These are phyloP conservation scores for Dactylonectria estremocensis DNA, from an alignment of 2,329 filamentous ascomycete species.

Conservation along the genomic window DNA sequence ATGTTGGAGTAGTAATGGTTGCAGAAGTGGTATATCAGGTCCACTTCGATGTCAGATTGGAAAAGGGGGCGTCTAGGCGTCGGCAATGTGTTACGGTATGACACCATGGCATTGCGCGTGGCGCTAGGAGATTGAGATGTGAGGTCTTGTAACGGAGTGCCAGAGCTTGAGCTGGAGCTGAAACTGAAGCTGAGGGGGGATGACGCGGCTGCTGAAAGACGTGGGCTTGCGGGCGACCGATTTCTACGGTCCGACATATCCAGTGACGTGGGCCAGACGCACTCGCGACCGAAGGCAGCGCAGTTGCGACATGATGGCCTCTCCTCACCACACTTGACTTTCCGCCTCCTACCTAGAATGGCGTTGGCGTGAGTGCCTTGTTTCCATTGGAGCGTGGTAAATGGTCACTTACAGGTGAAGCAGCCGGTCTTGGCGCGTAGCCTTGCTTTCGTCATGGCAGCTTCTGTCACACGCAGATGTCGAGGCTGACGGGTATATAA, in stretches of 20 bases:
- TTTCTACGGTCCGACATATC: constrained; percentile 27
- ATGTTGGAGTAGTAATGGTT: constrained; percentile 25
- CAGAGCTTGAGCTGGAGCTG: too few species aligned
- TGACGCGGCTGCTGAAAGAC: too few species aligned
- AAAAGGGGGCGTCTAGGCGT: neutral
- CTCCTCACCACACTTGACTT: constrained; percentile 31
- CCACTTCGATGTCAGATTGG: constrained; percentile 17
- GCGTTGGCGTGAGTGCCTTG: neutral
- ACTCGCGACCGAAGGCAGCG: constrained; percentile 12
- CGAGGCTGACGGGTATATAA: too few species aligned
- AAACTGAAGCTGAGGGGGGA: neutral
- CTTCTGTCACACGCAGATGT: too few species aligned
- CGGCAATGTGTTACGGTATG: too few species aligned
- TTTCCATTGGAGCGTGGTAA: neutral
- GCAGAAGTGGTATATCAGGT: constrained; percentile 29
- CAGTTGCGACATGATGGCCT: constrained; percentile 30
- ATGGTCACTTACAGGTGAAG: constrained; percentile 19
- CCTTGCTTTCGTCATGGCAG: constrained; percentile 17
- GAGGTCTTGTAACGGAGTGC: neutral
- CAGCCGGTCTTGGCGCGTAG: constrained; percentile 28
- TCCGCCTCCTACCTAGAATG: constrained; percentile 24
- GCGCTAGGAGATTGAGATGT: neutral
- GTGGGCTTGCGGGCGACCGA: neutral
- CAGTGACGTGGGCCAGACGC: constrained; percentile 22
- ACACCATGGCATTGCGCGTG: too few species aligned